Evolutionary conservation across 1,139 yeast genomes (phyloP), one percentile per base, ranked within the genome.

Genomic region (Blastobotrys raffinosifermentans): DNA sequence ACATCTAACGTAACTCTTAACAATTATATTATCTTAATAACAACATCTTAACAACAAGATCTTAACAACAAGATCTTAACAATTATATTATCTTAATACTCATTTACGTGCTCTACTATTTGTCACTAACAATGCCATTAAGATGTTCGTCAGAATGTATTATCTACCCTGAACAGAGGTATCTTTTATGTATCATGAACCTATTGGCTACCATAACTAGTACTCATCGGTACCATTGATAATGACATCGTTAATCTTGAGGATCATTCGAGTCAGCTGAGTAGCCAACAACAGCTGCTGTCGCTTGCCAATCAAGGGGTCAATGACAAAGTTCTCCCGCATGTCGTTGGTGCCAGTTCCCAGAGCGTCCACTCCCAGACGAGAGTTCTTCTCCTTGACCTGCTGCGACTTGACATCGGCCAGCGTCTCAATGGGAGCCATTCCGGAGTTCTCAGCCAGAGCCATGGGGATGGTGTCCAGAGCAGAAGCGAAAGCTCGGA

Each of bases 231-330:
- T 81, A 35, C 95, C 95, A 57, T 86, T 83, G 48, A 89, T 82
- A 55, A 91, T 91, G 44, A 91, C 97, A 61, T 91, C 91, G 62
- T 91, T 93, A 56, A 91, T 93, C 72, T 91, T 91, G 60, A 91
- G 73, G 47, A 93, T 87, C 98, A 91, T 93, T 68, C 98, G 76
- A 41, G 97, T 87, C 60, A 91, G 73, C 67, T 91, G 98, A 4
- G 98, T 91, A 34, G 98, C 98, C 61, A 93, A 73, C 58, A 86
- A 69, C 49, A 91, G 74, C 64, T 93, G 99, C 63, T 93, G 97
- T 61, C 86, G 86, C 72, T 91, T 91, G 54, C 98, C 96, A 54
- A 91, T 87, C 61, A 86, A 77, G 40, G 98, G 97, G 63, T 93
- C 99, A 53, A 93, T 86, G 38, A 93, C 95, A 62, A 91, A 93